Evolutionary conservation across 257 asterid genomes (phyloP).

Genomic region (Paulownia fortunei): DNA sequence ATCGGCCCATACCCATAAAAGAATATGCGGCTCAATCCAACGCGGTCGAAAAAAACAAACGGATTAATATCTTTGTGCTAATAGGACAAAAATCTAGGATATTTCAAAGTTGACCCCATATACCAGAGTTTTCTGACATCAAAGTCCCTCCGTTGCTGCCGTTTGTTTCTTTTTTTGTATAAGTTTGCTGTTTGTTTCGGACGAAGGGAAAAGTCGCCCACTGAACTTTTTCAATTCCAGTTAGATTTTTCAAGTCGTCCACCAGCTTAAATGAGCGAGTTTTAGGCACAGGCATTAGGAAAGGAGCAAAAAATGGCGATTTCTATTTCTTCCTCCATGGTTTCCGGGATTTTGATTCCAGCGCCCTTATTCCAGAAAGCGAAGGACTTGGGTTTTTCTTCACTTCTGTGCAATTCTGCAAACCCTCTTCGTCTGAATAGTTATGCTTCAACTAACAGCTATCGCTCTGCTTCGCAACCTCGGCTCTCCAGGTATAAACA

Average conservation of each 20-base stretch:
- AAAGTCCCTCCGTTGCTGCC: neutral
- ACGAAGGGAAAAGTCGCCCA: slow-evolving; percentile 5
- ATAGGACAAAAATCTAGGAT: slow-evolving; percentile 10
- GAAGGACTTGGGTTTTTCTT: slow-evolving; percentile 36
- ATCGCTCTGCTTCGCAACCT: slow-evolving; percentile 33
- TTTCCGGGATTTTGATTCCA: slow-evolving; percentile 42
- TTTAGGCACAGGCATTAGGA: neutral
- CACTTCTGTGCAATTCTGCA: slow-evolving; percentile 39
- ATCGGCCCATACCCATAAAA: neutral
- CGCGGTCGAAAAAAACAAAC: neutral
- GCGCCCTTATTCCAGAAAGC: slow-evolving; percentile 39
- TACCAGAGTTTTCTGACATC: neutral
- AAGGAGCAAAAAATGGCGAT: slow-evolving; percentile 52
- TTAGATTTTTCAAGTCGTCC: neutral
- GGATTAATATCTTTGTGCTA: slow-evolving; percentile 2
- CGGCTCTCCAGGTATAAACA: slow-evolving; percentile 52
- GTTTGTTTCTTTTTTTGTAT: neutral
- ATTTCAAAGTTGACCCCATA: neutral
- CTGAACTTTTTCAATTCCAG: slow-evolving; percentile 20
- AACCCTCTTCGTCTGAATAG: slow-evolving; percentile 31
- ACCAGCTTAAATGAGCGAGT: slow-evolving; percentile 35
- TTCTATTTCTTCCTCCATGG: slow-evolving; percentile 45
- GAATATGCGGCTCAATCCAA: slow-evolving; percentile 8
- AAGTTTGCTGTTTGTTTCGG: neutral
- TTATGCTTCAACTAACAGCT: slow-evolving; percentile 19